These are phyloP conservation scores for Phytophthora pistaciae DNA, from an alignment of 352 stramenopile species.

Conservation along the genomic window DNA sequence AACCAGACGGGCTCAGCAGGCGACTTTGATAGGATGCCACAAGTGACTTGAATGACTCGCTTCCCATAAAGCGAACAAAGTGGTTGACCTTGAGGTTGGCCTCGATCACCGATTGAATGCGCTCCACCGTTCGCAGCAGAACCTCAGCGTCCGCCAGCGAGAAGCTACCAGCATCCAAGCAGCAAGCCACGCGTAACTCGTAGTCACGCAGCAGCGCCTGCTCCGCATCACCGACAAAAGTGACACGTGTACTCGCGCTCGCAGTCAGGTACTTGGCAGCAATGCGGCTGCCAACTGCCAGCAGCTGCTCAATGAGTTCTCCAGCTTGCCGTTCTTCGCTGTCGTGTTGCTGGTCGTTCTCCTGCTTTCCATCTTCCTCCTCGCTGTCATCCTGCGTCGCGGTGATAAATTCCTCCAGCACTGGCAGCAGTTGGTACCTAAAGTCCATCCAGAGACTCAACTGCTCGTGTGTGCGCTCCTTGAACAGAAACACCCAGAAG, in stretches of 20 bases:
- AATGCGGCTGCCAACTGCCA: constrained; percentile 60
- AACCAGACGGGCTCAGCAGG: constrained; percentile 71
- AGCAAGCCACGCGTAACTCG: constrained; percentile 63
- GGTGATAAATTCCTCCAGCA: constrained; percentile 67
- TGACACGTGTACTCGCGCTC: constrained; percentile 65
- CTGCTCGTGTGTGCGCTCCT: constrained; percentile 83
- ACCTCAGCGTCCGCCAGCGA: constrained; percentile 71
- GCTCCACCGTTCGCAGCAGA: constrained; percentile 61
- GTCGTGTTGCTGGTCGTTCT: constrained; percentile 36
- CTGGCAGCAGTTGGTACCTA: constrained; percentile 70
- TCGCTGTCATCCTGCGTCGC: constrained; percentile 46
- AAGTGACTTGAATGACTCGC: constrained; percentile 81
- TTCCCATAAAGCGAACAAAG: constrained; percentile 89
- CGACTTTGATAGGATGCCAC: constrained; percentile 82
- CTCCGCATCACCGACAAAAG: constrained; percentile 75
- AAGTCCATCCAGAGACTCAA: constrained; percentile 90
- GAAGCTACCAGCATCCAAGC: constrained; percentile 71
- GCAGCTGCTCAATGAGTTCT: constrained; percentile 79
- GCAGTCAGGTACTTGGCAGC: constrained; percentile 68
- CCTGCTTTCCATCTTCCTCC: constrained; percentile 36
- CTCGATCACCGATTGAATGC: constrained; percentile 71
- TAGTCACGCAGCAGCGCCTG: constrained; percentile 67
- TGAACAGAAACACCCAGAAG: constrained; percentile 91
- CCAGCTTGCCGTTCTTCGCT: constrained; percentile 42
- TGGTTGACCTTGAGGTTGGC: constrained; percentile 87